Conservation (phyloP, 2,329 filamentous ascomycete genomes). For the Graphium sp. region DNA sequence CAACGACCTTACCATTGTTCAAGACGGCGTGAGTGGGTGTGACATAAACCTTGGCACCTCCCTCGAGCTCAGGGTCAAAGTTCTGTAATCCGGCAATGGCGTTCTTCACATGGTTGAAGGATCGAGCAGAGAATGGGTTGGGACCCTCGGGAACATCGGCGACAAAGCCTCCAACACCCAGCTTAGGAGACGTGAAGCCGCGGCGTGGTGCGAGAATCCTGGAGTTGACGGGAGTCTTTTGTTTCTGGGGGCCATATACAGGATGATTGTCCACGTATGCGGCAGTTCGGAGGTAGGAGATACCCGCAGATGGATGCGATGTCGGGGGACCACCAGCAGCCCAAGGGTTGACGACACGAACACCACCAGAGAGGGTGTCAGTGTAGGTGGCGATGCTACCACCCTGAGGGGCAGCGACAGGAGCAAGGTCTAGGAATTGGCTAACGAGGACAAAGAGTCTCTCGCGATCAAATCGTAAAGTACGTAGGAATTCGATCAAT, state of each 20-base stretch:
- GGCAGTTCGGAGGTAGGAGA: conserved; percentile 41
- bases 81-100: conserved; percentile 7
- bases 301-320: conserved; percentile 44
- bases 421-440: conserved; percentile 45
- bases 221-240: conserved; percentile 28
- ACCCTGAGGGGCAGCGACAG: conserved; percentile 19
- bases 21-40: conserved; percentile 26
- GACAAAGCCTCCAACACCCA: conserved; percentile 40
- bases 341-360: conserved; percentile 21
- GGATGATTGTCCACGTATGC: conserved; percentile 42
- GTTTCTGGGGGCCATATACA: conserved; percentile 38
- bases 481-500: conserved; percentile 32
- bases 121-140: conserved; percentile 20
- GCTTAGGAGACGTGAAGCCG: conserved; percentile 16
- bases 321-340: conserved; percentile 36
- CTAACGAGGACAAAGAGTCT: conserved; percentile 36
- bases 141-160: conserved; percentile 22
- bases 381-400: conserved; percentile 10
- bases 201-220: conserved; percentile 30
- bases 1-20: conserved; percentile 28
- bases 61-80: conserved; percentile 27
- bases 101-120: conserved; percentile 4
- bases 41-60: conserved; percentile 38
- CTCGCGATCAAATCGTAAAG: conserved; percentile 29
- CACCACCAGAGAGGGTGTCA: conserved; percentile 8